Conservation (phyloP, 2,329 filamentous ascomycete genomes). For the Scedosporium apiospermum region DNA sequence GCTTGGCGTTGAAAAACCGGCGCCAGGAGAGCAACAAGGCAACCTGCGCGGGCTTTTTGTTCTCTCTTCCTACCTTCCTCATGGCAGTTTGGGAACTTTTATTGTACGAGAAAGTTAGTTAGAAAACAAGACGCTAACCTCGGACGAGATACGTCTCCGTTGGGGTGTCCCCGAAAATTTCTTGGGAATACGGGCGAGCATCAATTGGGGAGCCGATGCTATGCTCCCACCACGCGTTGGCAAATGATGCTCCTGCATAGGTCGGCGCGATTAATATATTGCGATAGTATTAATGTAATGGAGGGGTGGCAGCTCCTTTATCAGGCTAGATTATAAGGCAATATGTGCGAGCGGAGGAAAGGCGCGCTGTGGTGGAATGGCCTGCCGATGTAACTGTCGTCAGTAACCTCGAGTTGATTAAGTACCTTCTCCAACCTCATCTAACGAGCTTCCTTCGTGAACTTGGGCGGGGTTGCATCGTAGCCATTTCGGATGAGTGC, state of each 20-base stretch:
- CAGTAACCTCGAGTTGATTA: neutral
- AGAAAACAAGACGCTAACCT: neutral
- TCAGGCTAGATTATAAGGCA: neutral
- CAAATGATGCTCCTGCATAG: neutral
- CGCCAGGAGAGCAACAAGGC: neutral
- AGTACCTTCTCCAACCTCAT: neutral
- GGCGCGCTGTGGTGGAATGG: neutral
- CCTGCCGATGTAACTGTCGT: neutral
- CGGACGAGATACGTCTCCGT: neutral
- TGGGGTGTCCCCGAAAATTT: neutral
- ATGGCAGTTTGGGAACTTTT: too few relatives aligned
- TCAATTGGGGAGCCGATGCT: neutral
- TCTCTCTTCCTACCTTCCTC: too few relatives aligned
- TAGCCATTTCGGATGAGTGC: neutral
- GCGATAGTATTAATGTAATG: neutral
- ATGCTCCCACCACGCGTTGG: neutral
- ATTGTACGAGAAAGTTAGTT: too few relatives aligned
- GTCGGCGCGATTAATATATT: conserved; percentile 1
- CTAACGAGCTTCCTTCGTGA: neutral
- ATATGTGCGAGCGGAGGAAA: neutral
- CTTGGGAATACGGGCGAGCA: neutral
- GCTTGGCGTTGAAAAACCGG: neutral
- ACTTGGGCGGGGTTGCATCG: neutral
- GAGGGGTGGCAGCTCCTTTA: neutral
- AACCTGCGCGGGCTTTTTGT: neutral